Evolutionary conservation across 768 basidiomycete species (phyloP).

Genomic region (Amanita inopinata): DNA sequence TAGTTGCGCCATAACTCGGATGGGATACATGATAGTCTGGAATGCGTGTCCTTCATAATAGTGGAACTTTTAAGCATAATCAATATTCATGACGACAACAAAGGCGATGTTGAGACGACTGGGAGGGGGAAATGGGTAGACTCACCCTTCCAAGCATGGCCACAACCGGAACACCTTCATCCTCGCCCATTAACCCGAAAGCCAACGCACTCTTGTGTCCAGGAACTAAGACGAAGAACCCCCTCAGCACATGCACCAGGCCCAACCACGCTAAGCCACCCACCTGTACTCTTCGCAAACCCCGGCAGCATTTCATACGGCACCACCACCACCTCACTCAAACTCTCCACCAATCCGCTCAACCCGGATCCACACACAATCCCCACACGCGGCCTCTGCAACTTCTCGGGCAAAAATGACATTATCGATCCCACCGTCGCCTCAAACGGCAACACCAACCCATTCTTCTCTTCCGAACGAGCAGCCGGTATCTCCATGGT

Average conservation of each 20-base stretch:
- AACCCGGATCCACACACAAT: slow-evolving; percentile 87
- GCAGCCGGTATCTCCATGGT: slow-evolving; percentile 5
- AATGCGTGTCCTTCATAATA: slow-evolving; percentile 77
- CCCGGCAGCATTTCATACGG: slow-evolving; percentile 63
- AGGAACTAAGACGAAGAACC: slow-evolving; percentile 35
- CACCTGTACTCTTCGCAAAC: slow-evolving; percentile 72
- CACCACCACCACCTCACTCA: slow-evolving; percentile 49
- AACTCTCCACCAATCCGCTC: slow-evolving; percentile 55
- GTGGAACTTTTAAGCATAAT: slow-evolving; percentile 53
- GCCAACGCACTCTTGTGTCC: slow-evolving; percentile 77
- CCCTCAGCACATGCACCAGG: neutral
- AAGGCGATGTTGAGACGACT: neutral
- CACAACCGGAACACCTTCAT: slow-evolving; percentile 66
- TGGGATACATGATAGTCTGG: slow-evolving; percentile 63
- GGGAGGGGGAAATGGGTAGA: neutral
- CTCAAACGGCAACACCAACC: slow-evolving; percentile 7
- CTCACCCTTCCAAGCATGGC: slow-evolving; percentile 82
- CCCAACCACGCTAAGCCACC: slow-evolving; percentile 10
- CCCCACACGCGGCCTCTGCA: slow-evolving; percentile 51
- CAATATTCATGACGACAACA: slow-evolving; percentile 1
- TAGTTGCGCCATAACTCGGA: slow-evolving; percentile 68
- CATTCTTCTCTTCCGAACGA: neutral
- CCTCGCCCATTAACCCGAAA: slow-evolving; percentile 65
- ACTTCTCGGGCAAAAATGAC: slow-evolving; percentile 21
- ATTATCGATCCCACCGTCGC: slow-evolving; percentile 3